These are phyloP conservation scores for Trichoderma brevicompactum DNA, from an alignment of 2,329 filamentous ascomycete genomes.

Conservation along the genomic window DNA sequence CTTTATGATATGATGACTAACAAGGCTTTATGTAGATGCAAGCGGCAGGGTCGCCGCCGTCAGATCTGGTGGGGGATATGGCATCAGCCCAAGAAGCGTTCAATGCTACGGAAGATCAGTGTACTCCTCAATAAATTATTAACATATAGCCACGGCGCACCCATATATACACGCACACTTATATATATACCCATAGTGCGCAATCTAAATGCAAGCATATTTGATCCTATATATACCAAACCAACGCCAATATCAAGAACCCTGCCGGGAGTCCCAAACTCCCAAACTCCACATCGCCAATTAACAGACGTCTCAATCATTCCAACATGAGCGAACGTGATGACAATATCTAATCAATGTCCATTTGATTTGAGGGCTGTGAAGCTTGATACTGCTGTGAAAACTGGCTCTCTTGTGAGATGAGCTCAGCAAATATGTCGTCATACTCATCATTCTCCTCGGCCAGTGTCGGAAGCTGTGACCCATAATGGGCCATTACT, in stretches of 20 bases:
- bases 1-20: neutral
- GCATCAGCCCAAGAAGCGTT: constrained; percentile 76
- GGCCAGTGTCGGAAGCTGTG: constrained; percentile 45
- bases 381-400: constrained; percentile 28
- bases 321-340: constrained; percentile 25
- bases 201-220: constrained; percentile 28
- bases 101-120: constrained; percentile 63
- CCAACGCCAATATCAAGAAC: constrained; percentile 33
- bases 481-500: constrained; percentile 34
- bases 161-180: constrained; percentile 25
- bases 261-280: constrained; percentile 31
- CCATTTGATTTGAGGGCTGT: constrained; percentile 49
- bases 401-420: constrained; percentile 39
- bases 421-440: constrained; percentile 57
- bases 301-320: neutral
- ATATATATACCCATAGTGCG: constrained; percentile 37
- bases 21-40: constrained; percentile 78
- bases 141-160: constrained; percentile 37
- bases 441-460: constrained; percentile 63
- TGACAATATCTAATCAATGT: constrained; percentile 45
- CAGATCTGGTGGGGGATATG: constrained; percentile 90
- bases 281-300: constrained; percentile 14
- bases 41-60: constrained; percentile 85
- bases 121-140: constrained; percentile 60
- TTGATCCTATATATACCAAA: constrained; percentile 27